phyloP scores from a whole-genome alignment of 805 yeast species.

The Wickerhamomyces kurtzmanii region DNA sequence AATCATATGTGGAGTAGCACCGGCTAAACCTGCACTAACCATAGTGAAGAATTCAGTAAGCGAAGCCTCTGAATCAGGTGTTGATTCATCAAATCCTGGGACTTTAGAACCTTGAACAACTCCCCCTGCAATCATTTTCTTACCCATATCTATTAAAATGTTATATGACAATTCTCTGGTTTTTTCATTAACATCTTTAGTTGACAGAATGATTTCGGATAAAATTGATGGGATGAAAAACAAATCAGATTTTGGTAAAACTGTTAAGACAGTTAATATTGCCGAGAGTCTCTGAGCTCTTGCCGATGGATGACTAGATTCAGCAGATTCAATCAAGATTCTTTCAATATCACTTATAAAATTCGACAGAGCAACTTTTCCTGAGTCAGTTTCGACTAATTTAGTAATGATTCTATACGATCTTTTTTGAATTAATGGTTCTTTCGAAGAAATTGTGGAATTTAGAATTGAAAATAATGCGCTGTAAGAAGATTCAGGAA shows the following conservation, averaged over 20 bases:
- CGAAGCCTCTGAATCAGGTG: constrained; percentile 57
- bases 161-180: constrained; percentile 76
- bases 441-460: constrained; percentile 46
- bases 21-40: constrained; percentile 94
- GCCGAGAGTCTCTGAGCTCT: constrained; percentile 74
- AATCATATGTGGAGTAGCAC: constrained; percentile 90
- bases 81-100: constrained; percentile 53
- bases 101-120: constrained; percentile 52
- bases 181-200: constrained; percentile 90
- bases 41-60: constrained; percentile 82
- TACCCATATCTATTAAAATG: constrained; percentile 71
- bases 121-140: constrained; percentile 61
- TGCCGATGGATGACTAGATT: constrained; percentile 58
- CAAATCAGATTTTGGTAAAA: constrained; percentile 56
- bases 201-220: constrained; percentile 82
- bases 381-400: constrained; percentile 60
- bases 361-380: constrained; percentile 39
- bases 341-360: constrained; percentile 51
- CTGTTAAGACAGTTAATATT: constrained; percentile 45
- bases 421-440: constrained; percentile 77
- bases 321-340: constrained; percentile 48
- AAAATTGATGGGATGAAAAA: constrained; percentile 73
- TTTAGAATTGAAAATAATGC: constrained; percentile 75
- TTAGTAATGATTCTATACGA: constrained; percentile 71
- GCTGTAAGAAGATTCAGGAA: constrained; percentile 60